Evolutionary conservation across 768 basidiomycete species (phyloP).

Genomic region (Phaffia australis): DNA sequence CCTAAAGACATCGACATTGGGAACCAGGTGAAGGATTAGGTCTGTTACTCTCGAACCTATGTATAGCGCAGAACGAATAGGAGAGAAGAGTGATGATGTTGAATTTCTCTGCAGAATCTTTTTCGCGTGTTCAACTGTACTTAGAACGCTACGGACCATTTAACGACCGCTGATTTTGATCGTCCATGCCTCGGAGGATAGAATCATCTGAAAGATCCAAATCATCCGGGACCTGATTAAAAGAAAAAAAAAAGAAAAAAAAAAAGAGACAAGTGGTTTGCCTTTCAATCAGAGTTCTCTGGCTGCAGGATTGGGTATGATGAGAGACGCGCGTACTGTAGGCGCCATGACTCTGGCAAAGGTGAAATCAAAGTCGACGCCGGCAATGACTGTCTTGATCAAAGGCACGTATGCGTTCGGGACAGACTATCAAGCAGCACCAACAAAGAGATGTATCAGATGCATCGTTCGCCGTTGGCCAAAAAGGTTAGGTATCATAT

Average conservation of each 20-base stretch:
- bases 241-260: background rate
- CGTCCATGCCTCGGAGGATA: slow-evolving; percentile 81
- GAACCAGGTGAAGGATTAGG: slow-evolving; percentile 86
- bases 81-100: background rate
- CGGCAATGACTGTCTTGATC: slow-evolving; percentile 78
- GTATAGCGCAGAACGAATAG: background rate
- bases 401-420: slow-evolving; percentile 95
- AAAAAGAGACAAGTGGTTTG: background rate
- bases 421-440: slow-evolving; percentile 54
- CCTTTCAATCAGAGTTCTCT: background rate
- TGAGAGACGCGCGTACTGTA: slow-evolving; percentile 14
- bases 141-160: slow-evolving; percentile 47
- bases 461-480: background rate
- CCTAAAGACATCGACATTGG: slow-evolving; percentile 85
- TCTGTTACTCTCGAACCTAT: slow-evolving; percentile 90
- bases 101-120: background rate
- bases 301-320: background rate
- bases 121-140: background rate
- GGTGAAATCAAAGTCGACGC: slow-evolving; percentile 85
- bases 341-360: slow-evolving; percentile 50
- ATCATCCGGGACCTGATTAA: slow-evolving; percentile 83
- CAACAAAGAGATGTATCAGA: background rate
- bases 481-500: background rate
- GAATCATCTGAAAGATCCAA: slow-evolving; percentile 82
- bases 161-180: slow-evolving; percentile 86